Percentiles rank a stretch among this genome's conserved stretches.
These are phyloP conservation scores for Oryza longistaminata DNA, from an alignment of 176 grass and related monocot species.

Conservation along the genomic window DNA sequence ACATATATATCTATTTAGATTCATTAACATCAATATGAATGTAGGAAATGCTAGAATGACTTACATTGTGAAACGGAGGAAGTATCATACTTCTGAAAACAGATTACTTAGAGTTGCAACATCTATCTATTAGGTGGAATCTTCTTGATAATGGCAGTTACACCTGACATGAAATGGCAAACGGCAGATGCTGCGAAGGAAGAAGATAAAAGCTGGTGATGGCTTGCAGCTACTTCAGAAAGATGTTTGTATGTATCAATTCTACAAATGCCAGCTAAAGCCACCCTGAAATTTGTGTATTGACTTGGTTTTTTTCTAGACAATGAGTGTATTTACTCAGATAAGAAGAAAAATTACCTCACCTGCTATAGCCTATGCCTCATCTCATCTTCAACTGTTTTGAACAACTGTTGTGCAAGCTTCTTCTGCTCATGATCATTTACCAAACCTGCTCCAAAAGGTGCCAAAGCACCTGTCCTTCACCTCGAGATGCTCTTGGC, in stretches of 20 bases:
- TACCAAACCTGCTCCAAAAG: not conserved
- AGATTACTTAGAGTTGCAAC: not conserved
- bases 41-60: too few relatives aligned
- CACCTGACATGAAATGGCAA: conserved; percentile 2
- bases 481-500: conserved; percentile 26
- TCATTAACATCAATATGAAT: too few relatives aligned
- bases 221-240: not conserved
- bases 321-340: not conserved
- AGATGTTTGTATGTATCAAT: not conserved
- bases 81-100: not conserved
- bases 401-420: conserved; percentile 21
- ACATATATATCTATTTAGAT: too few relatives aligned
- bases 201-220: not conserved
- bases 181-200: not conserved
- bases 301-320: not conserved
- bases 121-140: not conserved
- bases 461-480: conserved; percentile 25
- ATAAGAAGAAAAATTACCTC: not conserved
- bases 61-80: too few relatives aligned
- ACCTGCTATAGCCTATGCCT: not conserved
- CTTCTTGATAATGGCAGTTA: not conserved
- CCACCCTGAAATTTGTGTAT: not conserved
- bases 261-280: not conserved
- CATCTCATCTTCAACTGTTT: not conserved
- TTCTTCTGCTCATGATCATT: conserved; percentile 22